Base-by-base conservation (phyloP, 495 filamentous ascomycete genomes). In the Hypoxylon subgilvum region DNA sequence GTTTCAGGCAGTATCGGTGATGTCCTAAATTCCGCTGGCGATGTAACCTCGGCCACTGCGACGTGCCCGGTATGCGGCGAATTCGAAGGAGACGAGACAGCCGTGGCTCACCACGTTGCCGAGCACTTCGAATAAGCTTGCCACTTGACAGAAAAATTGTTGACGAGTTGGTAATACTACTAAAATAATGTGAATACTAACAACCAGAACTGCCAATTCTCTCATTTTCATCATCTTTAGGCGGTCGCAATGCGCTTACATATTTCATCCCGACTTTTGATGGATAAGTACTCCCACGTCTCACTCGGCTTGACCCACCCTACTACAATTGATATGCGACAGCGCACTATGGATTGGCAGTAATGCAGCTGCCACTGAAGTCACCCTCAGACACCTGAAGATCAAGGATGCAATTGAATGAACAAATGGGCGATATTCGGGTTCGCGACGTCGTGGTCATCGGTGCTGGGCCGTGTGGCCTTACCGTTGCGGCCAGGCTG, bases 401-500 rank as follows among this genome's bases (percentile, higher is more conserved):
- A 39, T 10, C 6, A 7, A 52, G 40, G 9, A 57, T 61, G 55
- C 28, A n/a, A n/a, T n/a, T 32, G 10, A 4, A 17, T 8, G 19
- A 16, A 19, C 44, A 45, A 17, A 49, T 41, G 6, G 28, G 41
- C 16, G 51, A 53, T 16, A 49, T 57, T 39, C 63, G 71, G 48
- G 70, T 86, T 39, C 76, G 76, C 63, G 80, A 85, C 61, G 76
- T 86, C 14, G 70, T 86, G 31, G 84, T 87, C 59, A 72, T 88
- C 42, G 85, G 85, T 28, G 84, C 81, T 17, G 84, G 85, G 6
- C 83, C 85, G 4, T 85, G 83, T 52, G 84, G 84, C 14, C 80
- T 87, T 10, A 82, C 79, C 22, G 79, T 83, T 23, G 84, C 84
- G 6, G 80, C 84, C 2, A 77, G 84, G 3, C 71, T 88, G 1